phyloP scores from a whole-genome alignment of 345 rosid genomes.

The Aquilaria malaccensis region DNA sequence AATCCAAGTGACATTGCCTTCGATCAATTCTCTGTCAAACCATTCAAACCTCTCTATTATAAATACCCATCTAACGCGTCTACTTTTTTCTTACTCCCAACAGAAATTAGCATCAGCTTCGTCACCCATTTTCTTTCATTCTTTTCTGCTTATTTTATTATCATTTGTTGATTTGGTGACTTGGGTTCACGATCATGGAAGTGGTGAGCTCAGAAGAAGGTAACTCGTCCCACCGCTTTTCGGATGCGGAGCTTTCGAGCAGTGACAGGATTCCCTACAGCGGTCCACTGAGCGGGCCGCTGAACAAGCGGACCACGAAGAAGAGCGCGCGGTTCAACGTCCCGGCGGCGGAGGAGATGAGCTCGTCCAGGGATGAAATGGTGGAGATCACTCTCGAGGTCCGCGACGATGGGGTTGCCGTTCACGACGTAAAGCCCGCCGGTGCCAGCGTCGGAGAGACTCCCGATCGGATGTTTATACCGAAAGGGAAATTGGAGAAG shows the following conservation, averaged over 20 bases:
- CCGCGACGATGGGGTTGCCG: constrained; percentile 15
- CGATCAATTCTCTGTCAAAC: too few species aligned
- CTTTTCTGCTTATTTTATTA: too few species aligned
- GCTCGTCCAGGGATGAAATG: constrained; percentile 21
- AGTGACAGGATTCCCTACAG: constrained; percentile 25
- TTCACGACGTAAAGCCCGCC: constrained; percentile 21
- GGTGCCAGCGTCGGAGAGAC: constrained; percentile 28
- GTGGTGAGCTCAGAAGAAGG: constrained; percentile 21
- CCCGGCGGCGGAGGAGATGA: constrained; percentile 15
- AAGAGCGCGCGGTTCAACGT: constrained; percentile 32
- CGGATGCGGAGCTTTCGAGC: constrained; percentile 33
- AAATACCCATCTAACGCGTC: too few species aligned
- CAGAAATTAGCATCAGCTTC: too few species aligned
- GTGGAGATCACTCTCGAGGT: constrained; percentile 27
- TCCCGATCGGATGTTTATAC: constrained; percentile 35
- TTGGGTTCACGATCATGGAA: constrained; percentile 5
- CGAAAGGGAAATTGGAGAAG: constrained; percentile 44
- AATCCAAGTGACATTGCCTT: too few species aligned
- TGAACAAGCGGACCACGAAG: constrained; percentile 33
- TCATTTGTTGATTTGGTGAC: too few species aligned
- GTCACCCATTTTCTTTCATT: too few species aligned
- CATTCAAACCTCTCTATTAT: too few species aligned
- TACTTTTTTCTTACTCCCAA: too few species aligned
- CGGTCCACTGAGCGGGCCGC: constrained; percentile 46
- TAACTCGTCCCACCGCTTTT: constrained; percentile 6